Evolutionary conservation across 805 yeast species (phyloP), one percentile per base, ranked within the genome.

Genomic region (Hermanozyma aechmeae): DNA sequence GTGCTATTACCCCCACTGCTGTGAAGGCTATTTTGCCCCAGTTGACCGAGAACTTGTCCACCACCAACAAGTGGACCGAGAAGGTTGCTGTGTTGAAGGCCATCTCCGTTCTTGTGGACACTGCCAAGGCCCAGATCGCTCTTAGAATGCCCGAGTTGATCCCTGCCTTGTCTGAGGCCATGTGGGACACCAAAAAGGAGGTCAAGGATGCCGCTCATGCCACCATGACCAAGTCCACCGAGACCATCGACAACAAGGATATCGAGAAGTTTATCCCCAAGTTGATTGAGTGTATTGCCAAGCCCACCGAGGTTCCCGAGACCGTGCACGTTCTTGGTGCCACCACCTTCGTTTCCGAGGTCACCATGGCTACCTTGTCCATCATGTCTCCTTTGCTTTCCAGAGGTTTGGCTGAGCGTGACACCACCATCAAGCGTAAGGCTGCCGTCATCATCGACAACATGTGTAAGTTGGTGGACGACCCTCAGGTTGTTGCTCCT

Each of bases 401-500:
- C 51, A 89, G 98, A 82, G 98, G 98, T 89, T 78, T 92, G 62
- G 93, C 94, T 58, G 98, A 92, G 76, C 92, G 98, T 77, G 98
- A 92, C 58, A 92, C 99, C 50, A 74, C 96, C 52, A 92, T 92
- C 76, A 92, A 92, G 83, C 87, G 99, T 78, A 92, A 92, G 76
- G 81, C 97, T 58, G 98, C 98, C 51, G 98, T 92, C 62, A 92
- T 92, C 68, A 82, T 89, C 56, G 99, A 92, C 68, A 92, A 92
- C 95, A 92, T 92, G 99, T 92, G 98, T 83, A 92, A 92, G 72
- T 84, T 92, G 68, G 99, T 92, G 73, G 98, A 92, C 63, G 98
- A 92, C 65, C 98, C 98, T 52, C 97, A 92, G 73, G 93, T 92
- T 60, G 95, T 92, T 69, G 99, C 97, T 74, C 98, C 99, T 48